A percentile compares a stretch with the other conserved stretches of the same genome.
Evolutionary conservation across 169 alveolate genomes (phyloP).

Genomic region (Cryptosporidium ubiquitum): DNA sequence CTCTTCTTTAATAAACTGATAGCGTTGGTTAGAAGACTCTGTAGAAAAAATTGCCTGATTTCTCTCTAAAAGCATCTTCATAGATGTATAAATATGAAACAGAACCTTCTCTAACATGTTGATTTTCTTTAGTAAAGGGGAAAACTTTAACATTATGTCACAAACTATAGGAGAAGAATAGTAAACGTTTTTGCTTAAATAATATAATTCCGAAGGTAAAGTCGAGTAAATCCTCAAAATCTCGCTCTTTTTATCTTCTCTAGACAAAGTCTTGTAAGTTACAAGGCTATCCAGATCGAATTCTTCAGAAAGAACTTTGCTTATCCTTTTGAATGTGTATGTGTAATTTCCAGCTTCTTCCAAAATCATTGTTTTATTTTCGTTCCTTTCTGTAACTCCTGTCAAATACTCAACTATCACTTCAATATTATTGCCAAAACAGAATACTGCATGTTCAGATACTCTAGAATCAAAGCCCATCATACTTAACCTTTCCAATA

Average conservation of each 20-base stretch:
- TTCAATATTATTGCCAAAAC: slow-evolving; percentile 57
- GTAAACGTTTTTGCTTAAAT: slow-evolving; percentile 56
- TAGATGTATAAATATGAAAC: slow-evolving; percentile 39
- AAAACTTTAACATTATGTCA: slow-evolving; percentile 38
- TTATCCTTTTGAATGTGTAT: not conserved
- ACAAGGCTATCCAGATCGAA: not conserved
- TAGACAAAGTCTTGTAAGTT: slow-evolving; percentile 17
- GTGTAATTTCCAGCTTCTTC: not conserved
- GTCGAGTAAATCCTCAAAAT: slow-evolving; percentile 19
- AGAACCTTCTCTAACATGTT: slow-evolving; percentile 51
- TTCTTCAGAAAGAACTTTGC: not conserved
- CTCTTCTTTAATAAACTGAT: slow-evolving; percentile 42
- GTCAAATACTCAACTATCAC: slow-evolving; percentile 60
- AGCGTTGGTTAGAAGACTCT: slow-evolving; percentile 31
- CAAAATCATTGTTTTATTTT: slow-evolving; percentile 1
- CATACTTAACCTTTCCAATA: slow-evolving; percentile 21
- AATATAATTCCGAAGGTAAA: slow-evolving; percentile 42
- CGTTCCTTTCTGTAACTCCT: slow-evolving; percentile 35
- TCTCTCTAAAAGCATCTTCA: slow-evolving; percentile 27
- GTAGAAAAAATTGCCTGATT: not conserved
- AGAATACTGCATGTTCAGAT: slow-evolving; percentile 45
- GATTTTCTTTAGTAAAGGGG: slow-evolving; percentile 34
- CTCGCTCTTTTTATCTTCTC: slow-evolving; percentile 43
- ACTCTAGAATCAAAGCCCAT: slow-evolving; percentile 61
- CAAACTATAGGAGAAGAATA: slow-evolving; percentile 49